These are phyloP conservation scores for Pyrenophora seminiperda DNA, from an alignment of 2,329 filamentous ascomycete species.

Conservation along the genomic window DNA sequence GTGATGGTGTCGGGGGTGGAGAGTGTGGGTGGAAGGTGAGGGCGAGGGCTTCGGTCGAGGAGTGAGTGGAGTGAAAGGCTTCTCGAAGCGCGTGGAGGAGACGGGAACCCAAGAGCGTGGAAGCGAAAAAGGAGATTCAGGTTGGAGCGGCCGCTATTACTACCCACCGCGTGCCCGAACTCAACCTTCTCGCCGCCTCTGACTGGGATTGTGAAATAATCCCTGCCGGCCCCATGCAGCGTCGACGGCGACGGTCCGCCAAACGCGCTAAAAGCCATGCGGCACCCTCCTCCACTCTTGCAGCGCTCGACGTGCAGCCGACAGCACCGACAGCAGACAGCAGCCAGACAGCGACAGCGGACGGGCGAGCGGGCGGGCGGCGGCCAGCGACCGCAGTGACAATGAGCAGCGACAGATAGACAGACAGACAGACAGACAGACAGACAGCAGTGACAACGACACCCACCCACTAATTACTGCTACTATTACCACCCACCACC, in stretches of 20 bases:
- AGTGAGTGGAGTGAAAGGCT: slow-evolving; percentile 28
- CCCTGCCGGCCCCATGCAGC: slow-evolving; percentile 33
- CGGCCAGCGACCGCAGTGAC: neutral
- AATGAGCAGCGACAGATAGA: too few relatives aligned
- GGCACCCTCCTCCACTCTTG: slow-evolving; percentile 12
- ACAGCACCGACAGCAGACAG: slow-evolving; percentile 6
- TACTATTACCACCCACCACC: too few relatives aligned
- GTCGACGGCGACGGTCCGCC: slow-evolving; percentile 30
- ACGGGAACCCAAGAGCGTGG: slow-evolving; percentile 39
- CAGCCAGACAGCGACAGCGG: neutral
- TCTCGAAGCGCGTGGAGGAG: slow-evolving; percentile 42
- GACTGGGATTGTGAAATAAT: slow-evolving; percentile 26
- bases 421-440: too few relatives aligned
- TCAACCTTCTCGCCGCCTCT: slow-evolving; percentile 37
- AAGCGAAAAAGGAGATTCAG: slow-evolving; percentile 44
- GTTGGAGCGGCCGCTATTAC: slow-evolving; percentile 42
- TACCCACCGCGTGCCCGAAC: slow-evolving; percentile 36
- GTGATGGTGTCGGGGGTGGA: neutral
- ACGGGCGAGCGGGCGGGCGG: neutral
- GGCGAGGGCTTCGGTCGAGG: slow-evolving; percentile 5
- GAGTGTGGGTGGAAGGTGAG: slow-evolving; percentile 1
- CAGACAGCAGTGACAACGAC: too few relatives aligned
- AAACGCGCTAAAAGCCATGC: slow-evolving; percentile 27
- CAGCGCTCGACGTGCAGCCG: slow-evolving; percentile 14
- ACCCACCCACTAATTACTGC: too few relatives aligned